A percentile compares a stretch with the other conserved stretches of the same genome.
Evolutionary conservation across 768 basidiomycete species (phyloP).

Genomic region (Mrakia gelida): DNA sequence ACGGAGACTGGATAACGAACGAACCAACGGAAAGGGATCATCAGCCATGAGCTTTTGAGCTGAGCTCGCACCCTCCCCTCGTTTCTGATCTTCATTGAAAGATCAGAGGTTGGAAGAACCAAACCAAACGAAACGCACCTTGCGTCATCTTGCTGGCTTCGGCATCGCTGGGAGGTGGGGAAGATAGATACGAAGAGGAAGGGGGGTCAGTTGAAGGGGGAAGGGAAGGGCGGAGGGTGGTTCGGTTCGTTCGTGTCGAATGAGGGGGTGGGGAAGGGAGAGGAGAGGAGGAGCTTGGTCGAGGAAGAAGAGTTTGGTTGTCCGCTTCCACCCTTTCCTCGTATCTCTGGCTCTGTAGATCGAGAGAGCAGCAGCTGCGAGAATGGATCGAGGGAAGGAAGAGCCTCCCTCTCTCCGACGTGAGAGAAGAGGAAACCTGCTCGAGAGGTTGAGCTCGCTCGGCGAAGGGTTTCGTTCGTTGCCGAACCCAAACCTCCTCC

Average conservation of each 20-base stretch:
- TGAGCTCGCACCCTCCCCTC: constrained; percentile 4
- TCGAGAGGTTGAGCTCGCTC: too few relatives aligned
- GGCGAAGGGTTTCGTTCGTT: too few relatives aligned
- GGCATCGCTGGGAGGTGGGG: neutral
- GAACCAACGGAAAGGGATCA: neutral
- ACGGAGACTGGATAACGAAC: constrained; percentile 9
- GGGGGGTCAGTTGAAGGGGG: neutral
- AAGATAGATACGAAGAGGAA: neutral
- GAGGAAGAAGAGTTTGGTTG: neutral
- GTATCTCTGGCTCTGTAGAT: too few relatives aligned
- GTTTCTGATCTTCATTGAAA: neutral
- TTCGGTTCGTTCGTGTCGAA: too few relatives aligned
- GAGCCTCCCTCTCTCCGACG: too few relatives aligned
- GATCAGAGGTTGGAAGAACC: neutral
- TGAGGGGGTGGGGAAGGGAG: neutral
- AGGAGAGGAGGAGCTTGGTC: neutral
- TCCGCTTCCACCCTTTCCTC: too few relatives aligned
- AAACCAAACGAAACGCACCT: constrained; percentile 4
- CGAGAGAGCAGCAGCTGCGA: too few relatives aligned
- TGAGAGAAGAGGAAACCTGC: too few relatives aligned
- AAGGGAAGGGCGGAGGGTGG: neutral
- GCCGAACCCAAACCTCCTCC: too few relatives aligned
- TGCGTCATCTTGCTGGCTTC: constrained; percentile 8
- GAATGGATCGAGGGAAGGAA: too few relatives aligned
- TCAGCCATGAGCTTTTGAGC: too few relatives aligned